Conservation (phyloP, 176 grass and related monocot species). For the Oryza australiensis region DNA sequence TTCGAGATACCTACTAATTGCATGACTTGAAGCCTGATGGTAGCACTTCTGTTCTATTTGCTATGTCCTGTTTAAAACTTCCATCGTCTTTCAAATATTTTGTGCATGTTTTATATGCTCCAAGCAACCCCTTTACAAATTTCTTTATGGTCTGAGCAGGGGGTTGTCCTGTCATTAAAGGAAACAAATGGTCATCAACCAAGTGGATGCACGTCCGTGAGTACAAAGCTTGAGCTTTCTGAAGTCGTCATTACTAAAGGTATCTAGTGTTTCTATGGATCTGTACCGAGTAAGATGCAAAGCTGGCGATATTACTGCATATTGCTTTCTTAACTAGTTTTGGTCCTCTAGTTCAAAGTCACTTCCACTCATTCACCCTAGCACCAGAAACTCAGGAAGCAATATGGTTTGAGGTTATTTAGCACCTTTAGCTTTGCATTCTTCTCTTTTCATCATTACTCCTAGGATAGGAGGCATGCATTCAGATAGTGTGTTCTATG, state of each 20-base stretch:
- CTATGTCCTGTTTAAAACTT: neutral
- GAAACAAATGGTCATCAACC: slow-evolving; percentile 97
- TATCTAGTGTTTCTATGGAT: slow-evolving; percentile 4
- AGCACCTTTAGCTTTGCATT: neutral
- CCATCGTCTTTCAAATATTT: neutral
- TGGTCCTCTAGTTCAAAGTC: neutral
- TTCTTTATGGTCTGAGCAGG: slow-evolving; percentile 46
- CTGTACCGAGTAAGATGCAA: slow-evolving; percentile 3
- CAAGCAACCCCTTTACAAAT: neutral
- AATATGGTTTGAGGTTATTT: neutral
- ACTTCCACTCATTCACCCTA: too few relatives aligned
- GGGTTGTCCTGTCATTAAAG: slow-evolving; percentile 80
- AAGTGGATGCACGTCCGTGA: slow-evolving; percentile 89
- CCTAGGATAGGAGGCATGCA: neutral
- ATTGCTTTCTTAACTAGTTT: neutral
- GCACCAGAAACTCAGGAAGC: neutral
- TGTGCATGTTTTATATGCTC: neutral
- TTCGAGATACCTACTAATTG: neutral
- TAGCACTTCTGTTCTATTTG: neutral
- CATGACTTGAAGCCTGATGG: neutral
- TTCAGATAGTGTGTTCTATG: neutral
- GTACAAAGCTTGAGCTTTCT: slow-evolving; percentile 57
- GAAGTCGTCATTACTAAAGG: slow-evolving; percentile 13
- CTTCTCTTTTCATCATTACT: neutral
- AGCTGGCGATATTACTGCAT: neutral